Percentiles rank a stretch among this genome's conserved stretches.
These are phyloP conservation scores for Ogataea thermomethanolica DNA, from an alignment of 805 yeast species.

Conservation along the genomic window DNA sequence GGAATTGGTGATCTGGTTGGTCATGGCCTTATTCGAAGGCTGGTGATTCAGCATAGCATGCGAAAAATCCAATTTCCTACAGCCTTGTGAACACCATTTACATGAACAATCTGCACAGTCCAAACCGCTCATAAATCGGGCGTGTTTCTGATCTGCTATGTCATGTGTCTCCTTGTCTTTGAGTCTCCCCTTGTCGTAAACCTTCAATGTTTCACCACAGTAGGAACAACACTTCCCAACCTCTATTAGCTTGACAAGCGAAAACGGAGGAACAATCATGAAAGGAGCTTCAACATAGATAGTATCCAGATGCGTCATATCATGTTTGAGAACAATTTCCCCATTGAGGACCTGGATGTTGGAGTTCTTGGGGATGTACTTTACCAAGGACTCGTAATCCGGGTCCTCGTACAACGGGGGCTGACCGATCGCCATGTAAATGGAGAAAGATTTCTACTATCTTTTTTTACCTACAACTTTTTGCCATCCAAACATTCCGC, in stretches of 20 bases:
- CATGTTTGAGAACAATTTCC: conserved; percentile 5
- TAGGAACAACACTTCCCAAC: conserved; percentile 32
- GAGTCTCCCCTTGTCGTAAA: conserved; percentile 30
- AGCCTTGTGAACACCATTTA: conserved; percentile 31
- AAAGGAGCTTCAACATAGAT: conserved; percentile 31
- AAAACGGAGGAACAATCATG: conserved; percentile 26
- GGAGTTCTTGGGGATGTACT: conserved; percentile 13
- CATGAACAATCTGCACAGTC: conserved; percentile 30
- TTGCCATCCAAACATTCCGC: neutral
- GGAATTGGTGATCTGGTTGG: conserved; percentile 18
- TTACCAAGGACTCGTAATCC: conserved; percentile 4
- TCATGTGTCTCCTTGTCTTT: conserved; percentile 17
- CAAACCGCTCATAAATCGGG: conserved; percentile 29
- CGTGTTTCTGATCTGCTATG: conserved; percentile 25
- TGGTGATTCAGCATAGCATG: conserved; percentile 28
- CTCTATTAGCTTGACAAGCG: conserved; percentile 24
- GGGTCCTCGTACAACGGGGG: conserved; percentile 16
- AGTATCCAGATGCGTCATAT: conserved; percentile 17
- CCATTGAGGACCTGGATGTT: conserved; percentile 11
- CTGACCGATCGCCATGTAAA: conserved; percentile 7
- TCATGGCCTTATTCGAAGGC: conserved; percentile 30
- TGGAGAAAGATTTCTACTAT: neutral
- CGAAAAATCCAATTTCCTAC: conserved; percentile 27
- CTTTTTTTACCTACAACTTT: neutral
- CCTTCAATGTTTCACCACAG: conserved; percentile 33